A percentile compares a stretch with the other conserved stretches of the same genome.
Conservation (phyloP, 257 asterid genomes). For the Solanum piurae region DNA sequence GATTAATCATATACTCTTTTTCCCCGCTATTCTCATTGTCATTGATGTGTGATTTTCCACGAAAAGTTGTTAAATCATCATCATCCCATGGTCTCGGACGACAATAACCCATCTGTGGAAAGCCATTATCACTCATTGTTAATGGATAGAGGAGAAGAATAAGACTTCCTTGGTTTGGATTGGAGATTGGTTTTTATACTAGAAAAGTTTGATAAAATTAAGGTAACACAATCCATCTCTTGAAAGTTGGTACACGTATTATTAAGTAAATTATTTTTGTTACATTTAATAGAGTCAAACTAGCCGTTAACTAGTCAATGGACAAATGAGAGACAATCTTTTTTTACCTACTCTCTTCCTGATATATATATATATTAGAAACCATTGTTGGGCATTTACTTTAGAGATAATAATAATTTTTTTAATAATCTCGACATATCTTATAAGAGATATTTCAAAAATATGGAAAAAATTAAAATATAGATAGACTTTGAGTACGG, state of each 20-base stretch:
- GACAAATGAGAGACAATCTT: background rate
- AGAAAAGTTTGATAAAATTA: background rate
- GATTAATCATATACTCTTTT: background rate
- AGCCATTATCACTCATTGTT: background rate
- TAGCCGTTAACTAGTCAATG: background rate
- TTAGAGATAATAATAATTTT: background rate
- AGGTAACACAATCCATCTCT: background rate
- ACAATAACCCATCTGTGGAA: background rate
- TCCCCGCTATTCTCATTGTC: background rate
- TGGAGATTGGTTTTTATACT: background rate
- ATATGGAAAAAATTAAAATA: no score
- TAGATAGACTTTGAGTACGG: background rate
- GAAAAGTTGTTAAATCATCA: background rate
- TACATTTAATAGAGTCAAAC: background rate
- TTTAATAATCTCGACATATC: background rate
- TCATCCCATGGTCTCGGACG: background rate
- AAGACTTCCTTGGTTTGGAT: background rate
- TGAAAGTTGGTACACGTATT: no score
- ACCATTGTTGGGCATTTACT: background rate
- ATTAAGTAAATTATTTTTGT: no score
- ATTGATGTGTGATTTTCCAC: background rate
- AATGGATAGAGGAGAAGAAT: background rate
- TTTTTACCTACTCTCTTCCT: no score
- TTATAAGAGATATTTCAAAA: background rate
- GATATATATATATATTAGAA: no score